phyloP scores from a whole-genome alignment of 176 grass and related monocot genomes.

The Oryza australiensis region DNA sequence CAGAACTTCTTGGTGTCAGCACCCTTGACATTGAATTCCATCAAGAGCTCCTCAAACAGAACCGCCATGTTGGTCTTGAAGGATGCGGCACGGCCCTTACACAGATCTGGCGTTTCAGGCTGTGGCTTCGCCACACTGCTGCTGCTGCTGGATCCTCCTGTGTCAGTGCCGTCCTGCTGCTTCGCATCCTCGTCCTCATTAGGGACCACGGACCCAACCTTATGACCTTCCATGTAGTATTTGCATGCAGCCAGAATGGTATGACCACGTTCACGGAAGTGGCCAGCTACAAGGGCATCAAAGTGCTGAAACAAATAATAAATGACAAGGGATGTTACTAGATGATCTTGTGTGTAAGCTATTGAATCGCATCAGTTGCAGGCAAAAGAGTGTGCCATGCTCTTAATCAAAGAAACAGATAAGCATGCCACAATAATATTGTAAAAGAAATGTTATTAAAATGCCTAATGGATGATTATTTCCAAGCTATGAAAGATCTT shows the following conservation, averaged over 20 bases:
- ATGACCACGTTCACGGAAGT: constrained; percentile 62
- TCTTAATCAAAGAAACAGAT: neutral
- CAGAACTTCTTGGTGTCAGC: constrained; percentile 74
- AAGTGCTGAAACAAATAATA: constrained; percentile 76
- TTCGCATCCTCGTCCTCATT: constrained; percentile 37
- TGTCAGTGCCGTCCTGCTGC: constrained; percentile 7
- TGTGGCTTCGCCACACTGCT: neutral
- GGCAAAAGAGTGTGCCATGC: neutral
- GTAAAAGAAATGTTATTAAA: neutral
- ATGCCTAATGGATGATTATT: neutral
- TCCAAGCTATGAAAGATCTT: neutral
- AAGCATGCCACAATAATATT: neutral
- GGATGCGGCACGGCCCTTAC: neutral
- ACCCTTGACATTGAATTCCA: constrained; percentile 92
- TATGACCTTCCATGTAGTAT: constrained; percentile 69
- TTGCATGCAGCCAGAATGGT: constrained; percentile 68
- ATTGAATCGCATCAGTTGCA: neutral
- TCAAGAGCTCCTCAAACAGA: constrained; percentile 84
- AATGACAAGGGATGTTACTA: constrained; percentile 6
- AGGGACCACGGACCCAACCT: constrained; percentile 62
- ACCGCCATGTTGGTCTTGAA: constrained; percentile 52
- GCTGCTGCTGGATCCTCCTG: constrained; percentile 36
- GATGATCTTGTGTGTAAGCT: neutral
- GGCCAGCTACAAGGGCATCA: constrained; percentile 66
- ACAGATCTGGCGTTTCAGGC: neutral